These are phyloP conservation scores for Nyctanthes arbortristis DNA, from an alignment of 257 asterid species.

Conservation along the genomic window DNA sequence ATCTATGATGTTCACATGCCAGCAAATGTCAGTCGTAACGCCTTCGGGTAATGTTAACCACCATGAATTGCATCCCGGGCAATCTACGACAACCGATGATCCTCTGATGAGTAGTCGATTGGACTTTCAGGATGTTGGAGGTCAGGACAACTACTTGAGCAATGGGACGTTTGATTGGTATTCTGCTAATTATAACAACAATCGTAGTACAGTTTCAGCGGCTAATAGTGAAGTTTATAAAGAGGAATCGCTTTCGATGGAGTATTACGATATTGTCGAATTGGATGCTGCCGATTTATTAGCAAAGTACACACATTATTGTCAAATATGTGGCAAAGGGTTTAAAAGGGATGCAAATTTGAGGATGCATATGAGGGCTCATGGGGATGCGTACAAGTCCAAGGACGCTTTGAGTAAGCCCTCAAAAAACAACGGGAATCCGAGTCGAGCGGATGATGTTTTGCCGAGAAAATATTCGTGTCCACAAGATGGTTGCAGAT, in stretches of 20 bases:
- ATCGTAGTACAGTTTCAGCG: slow-evolving; percentile 3
- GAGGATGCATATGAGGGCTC: slow-evolving; percentile 93
- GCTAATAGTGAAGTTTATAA: slow-evolving; percentile 12
- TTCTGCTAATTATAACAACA: slow-evolving; percentile 20
- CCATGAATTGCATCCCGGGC: slow-evolving; percentile 8
- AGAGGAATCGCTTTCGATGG: slow-evolving; percentile 17
- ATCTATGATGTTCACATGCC: slow-evolving; percentile 77
- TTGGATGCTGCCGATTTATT: slow-evolving; percentile 64
- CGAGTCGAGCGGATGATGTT: not conserved
- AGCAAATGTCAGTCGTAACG: slow-evolving; percentile 47
- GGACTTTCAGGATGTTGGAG: not conserved
- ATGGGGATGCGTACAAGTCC: slow-evolving; percentile 79
- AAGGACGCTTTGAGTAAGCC: slow-evolving; percentile 69
- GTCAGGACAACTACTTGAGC: slow-evolving; percentile 30
- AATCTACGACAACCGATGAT: not conserved
- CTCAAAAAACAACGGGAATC: slow-evolving; percentile 20
- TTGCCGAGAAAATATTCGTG: slow-evolving; percentile 61
- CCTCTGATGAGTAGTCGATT: not conserved
- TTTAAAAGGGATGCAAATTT: slow-evolving; percentile 86
- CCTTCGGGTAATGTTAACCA: not conserved
- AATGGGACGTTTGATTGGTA: slow-evolving; percentile 40
- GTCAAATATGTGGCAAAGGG: slow-evolving; percentile 80
- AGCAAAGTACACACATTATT: slow-evolving; percentile 80
- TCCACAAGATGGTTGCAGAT: slow-evolving; percentile 83
- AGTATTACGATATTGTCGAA: slow-evolving; percentile 55